Conservation (phyloP, 805 yeast species). For the Candida peoriensis region DNA sequence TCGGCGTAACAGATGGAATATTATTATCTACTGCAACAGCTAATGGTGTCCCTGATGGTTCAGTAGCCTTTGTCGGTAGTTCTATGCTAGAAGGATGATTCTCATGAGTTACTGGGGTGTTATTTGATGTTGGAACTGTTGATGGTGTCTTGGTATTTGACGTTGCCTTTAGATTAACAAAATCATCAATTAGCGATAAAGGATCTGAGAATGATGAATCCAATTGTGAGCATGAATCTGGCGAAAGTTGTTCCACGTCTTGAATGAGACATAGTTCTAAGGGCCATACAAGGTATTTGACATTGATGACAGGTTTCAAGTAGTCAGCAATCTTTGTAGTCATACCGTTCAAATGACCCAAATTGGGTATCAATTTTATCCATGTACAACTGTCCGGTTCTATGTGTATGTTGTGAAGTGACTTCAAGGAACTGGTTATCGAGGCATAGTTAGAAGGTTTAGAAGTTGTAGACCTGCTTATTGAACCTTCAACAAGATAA, state of each 20-base stretch:
- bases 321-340: conserved; percentile 59
- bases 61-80: conserved; percentile 4
- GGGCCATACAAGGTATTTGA: conserved; percentile 69
- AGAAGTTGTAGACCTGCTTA: conserved; percentile 30
- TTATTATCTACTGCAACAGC: not conserved
- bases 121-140: conserved; percentile 20
- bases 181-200: conserved; percentile 33
- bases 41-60: conserved; percentile 3
- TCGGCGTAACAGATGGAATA: too few species aligned
- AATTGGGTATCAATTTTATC: conserved; percentile 65
- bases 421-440: conserved; percentile 31
- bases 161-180: conserved; percentile 33
- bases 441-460: conserved; percentile 38
- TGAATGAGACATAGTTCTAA: conserved; percentile 60
- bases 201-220: conserved; percentile 23
- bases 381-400: conserved; percentile 32
- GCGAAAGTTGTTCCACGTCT: conserved; percentile 23
- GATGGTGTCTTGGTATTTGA: conserved; percentile 34
- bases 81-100: conserved; percentile 1
- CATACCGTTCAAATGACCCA: conserved; percentile 62
- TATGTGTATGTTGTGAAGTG: conserved; percentile 28
- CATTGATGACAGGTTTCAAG: conserved; percentile 44
- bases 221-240: not conserved
- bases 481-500: conserved; percentile 31
- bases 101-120: conserved; percentile 19